These are phyloP conservation scores for Ganoderma resinaceum DNA, from an alignment of 1,284 basidiomycete genomes.

Conservation along the genomic window DNA sequence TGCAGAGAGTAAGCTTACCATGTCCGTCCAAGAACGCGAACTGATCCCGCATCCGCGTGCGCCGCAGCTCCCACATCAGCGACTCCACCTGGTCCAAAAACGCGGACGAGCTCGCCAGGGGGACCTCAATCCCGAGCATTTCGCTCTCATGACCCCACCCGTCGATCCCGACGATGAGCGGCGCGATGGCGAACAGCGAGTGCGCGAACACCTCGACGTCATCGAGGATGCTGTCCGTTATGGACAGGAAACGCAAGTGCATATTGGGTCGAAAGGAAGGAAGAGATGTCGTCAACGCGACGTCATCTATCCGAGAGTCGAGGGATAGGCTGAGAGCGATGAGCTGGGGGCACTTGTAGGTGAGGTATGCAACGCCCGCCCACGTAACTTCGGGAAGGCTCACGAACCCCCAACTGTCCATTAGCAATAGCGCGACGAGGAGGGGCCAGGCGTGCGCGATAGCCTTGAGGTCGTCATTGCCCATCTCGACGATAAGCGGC, in stretches of 20 bases:
- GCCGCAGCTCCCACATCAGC: not conserved
- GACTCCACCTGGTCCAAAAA: not conserved
- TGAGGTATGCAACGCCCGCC: not conserved
- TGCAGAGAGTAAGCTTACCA: not conserved
- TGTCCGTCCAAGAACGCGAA: not conserved
- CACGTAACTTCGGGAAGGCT: not conserved
- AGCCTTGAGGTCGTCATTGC: not conserved
- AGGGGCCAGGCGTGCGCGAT: not conserved
- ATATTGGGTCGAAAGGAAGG: not conserved
- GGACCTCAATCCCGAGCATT: not conserved
- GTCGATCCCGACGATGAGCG: not conserved
- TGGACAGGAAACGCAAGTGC: not conserved
- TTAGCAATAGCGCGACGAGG: not conserved
- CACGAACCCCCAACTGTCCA: not conserved
- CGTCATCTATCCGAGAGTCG: not conserved
- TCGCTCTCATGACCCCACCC: not conserved
- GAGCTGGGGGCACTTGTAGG: not conserved
- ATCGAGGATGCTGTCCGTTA: not conserved
- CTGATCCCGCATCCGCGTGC: not conserved
- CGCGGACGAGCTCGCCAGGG: not conserved
- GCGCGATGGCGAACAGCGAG: not conserved
- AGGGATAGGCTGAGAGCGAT: not conserved
- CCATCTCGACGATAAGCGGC: not conserved
- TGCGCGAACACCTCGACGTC: not conserved
- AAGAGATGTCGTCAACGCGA: not conserved